These are phyloP conservation scores for Kurtzmaniella natalensis DNA, from an alignment of 1,139 yeast species.

Conservation along the genomic window DNA sequence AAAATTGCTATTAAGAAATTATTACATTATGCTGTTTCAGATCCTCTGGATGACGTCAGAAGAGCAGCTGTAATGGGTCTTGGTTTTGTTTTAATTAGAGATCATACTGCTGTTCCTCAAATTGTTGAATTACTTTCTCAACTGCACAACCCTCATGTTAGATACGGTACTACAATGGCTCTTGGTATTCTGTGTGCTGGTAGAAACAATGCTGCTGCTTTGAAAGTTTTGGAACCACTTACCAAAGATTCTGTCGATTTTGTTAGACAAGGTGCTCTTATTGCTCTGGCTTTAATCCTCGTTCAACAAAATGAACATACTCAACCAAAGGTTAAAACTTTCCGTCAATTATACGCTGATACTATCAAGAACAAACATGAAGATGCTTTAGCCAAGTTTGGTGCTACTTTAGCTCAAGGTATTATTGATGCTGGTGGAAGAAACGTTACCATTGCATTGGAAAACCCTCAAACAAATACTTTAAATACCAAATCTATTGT, in stretches of 20 bases:
- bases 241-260: conserved; percentile 93
- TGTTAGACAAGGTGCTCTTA: conserved; percentile 96
- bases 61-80: conserved; percentile 94
- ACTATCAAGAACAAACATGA: conserved; percentile 85
- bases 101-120: conserved; percentile 90
- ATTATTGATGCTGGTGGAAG: conserved; percentile 99
- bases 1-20: conserved; percentile 81
- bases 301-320: conserved; percentile 90
- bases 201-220: conserved; percentile 80
- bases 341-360: conserved; percentile 70
- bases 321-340: conserved; percentile 72
- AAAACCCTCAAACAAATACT: conserved; percentile 87
- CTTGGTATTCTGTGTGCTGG: conserved; percentile 98
- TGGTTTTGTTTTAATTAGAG: conserved; percentile 88
- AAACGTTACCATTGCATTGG: conserved; percentile 90
- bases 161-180: conserved; percentile 98
- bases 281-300: conserved; percentile 87
- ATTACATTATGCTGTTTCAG: conserved; percentile 92
- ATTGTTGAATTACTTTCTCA: conserved; percentile 90
- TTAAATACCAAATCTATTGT: conserved; percentile 87
- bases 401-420: conserved; percentile 97
- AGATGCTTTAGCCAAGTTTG: conserved; percentile 95
- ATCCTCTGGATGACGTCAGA: conserved; percentile 94
- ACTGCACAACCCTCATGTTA: conserved; percentile 95
- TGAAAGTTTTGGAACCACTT: conserved; percentile 89